phyloP scores from a whole-genome alignment of 2,329 filamentous ascomycete species.

The Colletotrichum musae region DNA sequence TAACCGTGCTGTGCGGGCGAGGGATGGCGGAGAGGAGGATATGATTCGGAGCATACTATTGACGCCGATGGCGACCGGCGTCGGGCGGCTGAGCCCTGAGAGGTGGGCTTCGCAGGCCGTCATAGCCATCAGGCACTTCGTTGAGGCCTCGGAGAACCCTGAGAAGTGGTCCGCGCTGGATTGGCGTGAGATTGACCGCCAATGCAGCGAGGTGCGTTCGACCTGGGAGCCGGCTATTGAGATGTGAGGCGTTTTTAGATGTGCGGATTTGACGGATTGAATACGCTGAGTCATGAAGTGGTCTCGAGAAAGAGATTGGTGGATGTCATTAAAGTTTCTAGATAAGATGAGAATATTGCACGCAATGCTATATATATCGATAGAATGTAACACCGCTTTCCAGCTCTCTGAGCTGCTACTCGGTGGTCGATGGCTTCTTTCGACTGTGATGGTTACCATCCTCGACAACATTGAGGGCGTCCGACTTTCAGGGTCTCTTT shows the following conservation, averaged over 20 bases:
- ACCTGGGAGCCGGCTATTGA: constrained; percentile 43
- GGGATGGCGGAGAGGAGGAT: constrained; percentile 31
- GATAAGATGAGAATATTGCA: too few relatives aligned
- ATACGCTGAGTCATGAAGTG: too few relatives aligned
- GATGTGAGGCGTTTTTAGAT: not conserved
- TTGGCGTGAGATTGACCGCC: constrained; percentile 51
- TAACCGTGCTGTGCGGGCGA: constrained; percentile 52
- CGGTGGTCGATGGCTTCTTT: too few relatives aligned
- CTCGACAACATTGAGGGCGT: too few relatives aligned
- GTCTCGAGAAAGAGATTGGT: too few relatives aligned
- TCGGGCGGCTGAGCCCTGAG: constrained; percentile 59
- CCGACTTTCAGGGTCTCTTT: too few relatives aligned
- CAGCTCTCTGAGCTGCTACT: too few relatives aligned
- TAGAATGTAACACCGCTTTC: too few relatives aligned
- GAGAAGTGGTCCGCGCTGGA: constrained; percentile 57
- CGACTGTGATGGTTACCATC: too few relatives aligned
- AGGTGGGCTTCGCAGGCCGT: constrained; percentile 66
- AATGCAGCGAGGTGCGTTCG: constrained; percentile 46
- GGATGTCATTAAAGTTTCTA: too few relatives aligned
- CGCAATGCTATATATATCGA: too few relatives aligned
- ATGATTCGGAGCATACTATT: constrained; percentile 62
- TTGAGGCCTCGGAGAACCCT: constrained; percentile 60
- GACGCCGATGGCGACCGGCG: constrained; percentile 66
- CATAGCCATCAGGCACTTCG: constrained; percentile 66
- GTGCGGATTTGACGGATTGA: too few relatives aligned